Percentiles rank a stretch among this genome's conserved stretches.
Conservation (phyloP, 108 stramenopile genomes). For the Phaeodactylum tricornutum region DNA sequence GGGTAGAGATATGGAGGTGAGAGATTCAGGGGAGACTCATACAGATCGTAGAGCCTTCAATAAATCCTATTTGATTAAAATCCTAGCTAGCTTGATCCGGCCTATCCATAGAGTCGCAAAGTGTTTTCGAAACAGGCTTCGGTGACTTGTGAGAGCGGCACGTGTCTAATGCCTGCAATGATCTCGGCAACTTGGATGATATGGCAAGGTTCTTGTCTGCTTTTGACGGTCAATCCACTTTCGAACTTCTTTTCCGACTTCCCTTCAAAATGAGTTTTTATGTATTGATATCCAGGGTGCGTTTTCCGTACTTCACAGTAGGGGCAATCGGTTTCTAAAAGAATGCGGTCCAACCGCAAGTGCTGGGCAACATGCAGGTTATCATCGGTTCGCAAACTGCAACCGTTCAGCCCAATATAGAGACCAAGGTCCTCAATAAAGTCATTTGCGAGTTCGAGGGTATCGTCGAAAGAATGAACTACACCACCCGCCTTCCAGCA, state of each 20-base stretch:
- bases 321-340: slow-evolving; percentile 97
- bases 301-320: slow-evolving; percentile 82
- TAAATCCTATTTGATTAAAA: too few relatives aligned
- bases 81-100: too few relatives aligned
- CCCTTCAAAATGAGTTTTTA: slow-evolving; percentile 52
- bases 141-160: slow-evolving; percentile 48
- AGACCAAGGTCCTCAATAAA: slow-evolving; percentile 68
- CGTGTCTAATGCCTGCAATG: slow-evolving; percentile 55
- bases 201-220: slow-evolving; percentile 81
- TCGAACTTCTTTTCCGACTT: slow-evolving; percentile 79
- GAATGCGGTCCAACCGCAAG: slow-evolving; percentile 70
- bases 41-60: too few relatives aligned
- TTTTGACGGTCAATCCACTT: slow-evolving; percentile 64
- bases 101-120: slow-evolving; percentile 27
- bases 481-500: slow-evolving; percentile 39
- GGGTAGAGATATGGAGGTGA: too few relatives aligned
- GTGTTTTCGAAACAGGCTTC: slow-evolving; percentile 54
- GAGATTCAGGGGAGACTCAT: too few relatives aligned
- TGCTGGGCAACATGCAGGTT: slow-evolving; percentile 64
- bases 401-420: slow-evolving; percentile 95
- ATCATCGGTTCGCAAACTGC: slow-evolving; percentile 85
- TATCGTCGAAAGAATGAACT: slow-evolving; percentile 87
- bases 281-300: slow-evolving; percentile 59
- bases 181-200: slow-evolving; percentile 84
- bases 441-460: slow-evolving; percentile 62